A percentile compares a stretch with the other conserved stretches of the same genome.
These are phyloP conservation scores for Phoma herbarum DNA, from an alignment of 2,329 filamentous ascomycete species.

Conservation along the genomic window DNA sequence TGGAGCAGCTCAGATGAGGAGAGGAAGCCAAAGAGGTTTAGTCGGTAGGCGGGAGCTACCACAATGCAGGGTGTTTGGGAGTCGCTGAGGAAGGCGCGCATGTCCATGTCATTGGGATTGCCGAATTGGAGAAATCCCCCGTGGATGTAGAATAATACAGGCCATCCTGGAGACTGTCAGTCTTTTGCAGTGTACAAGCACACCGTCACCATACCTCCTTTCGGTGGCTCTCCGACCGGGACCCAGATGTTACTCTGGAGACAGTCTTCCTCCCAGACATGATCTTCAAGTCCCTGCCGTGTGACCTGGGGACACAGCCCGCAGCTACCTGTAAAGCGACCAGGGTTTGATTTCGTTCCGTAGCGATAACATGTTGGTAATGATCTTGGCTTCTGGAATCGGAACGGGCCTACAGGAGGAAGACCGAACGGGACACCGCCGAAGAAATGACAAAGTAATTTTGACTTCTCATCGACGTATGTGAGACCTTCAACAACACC, in stretches of 20 bases:
- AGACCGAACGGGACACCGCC: slow-evolving; percentile 65
- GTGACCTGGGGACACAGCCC: slow-evolving; percentile 62
- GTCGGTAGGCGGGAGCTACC: slow-evolving; percentile 64
- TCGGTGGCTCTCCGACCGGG: slow-evolving; percentile 57
- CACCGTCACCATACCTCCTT: slow-evolving; percentile 36
- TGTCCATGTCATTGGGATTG: slow-evolving; percentile 57
- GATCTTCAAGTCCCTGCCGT: slow-evolving; percentile 32
- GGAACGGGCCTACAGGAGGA: slow-evolving; percentile 57
- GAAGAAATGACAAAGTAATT: slow-evolving; percentile 60
- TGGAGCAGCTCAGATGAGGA: slow-evolving; percentile 59
- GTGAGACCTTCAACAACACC: slow-evolving; percentile 62
- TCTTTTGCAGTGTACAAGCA: background rate
- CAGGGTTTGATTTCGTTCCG: slow-evolving; percentile 59
- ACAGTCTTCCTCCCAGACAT: slow-evolving; percentile 62
- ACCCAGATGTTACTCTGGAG: slow-evolving; percentile 66
- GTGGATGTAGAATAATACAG: slow-evolving; percentile 66
- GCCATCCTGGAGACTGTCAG: slow-evolving; percentile 57
- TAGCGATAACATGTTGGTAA: slow-evolving; percentile 61
- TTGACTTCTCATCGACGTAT: slow-evolving; percentile 46
- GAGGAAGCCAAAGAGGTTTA: slow-evolving; percentile 66
- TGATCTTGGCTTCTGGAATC: slow-evolving; percentile 60
- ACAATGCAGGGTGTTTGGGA: slow-evolving; percentile 58
- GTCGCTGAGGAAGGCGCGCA: slow-evolving; percentile 59
- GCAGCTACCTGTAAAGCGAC: slow-evolving; percentile 53
- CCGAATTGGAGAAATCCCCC: slow-evolving; percentile 68